Base-by-base conservation (phyloP, 306 rosid genomes). In the Prunus persica region DNA sequence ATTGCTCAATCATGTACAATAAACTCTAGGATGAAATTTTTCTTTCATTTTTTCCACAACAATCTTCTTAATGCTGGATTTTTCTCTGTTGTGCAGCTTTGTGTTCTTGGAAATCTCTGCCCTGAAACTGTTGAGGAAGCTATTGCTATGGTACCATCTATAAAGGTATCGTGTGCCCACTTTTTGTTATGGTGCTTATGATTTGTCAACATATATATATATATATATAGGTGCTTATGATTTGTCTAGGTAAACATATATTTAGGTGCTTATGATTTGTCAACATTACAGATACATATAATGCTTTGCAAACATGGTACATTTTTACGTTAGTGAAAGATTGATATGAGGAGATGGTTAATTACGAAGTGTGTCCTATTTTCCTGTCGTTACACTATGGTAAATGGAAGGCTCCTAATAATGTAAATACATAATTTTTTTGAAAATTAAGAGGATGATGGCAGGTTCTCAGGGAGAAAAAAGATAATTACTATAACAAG, bases 81-180 rank as follows among this genome's bases (percentile, higher is more conserved):
- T 11, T 47, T 75, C 65, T 66, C 58, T 71, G 24, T 69, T 67
- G 63, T 87, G 88, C 89, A 95, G 98, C 87, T 95, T 32, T 95
- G 97, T 82, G 98, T 95, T 72, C 98, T 95, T 73, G 98, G 98
- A 45, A 95, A 95, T 87, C 97, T 95, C 75, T 95, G 98, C 79
- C 98, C 98, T 8, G 98, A 95, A 87, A 95, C 98, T 67, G 98
- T 95, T 75, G 98, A 95, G 89, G 98, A 95, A 90, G 98, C 98
- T 65, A 95, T 86, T 81, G 97, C 98, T 61, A 92, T 95, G 96
- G 97, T 95, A 49, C 98, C 98, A 20, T 92, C 93, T 74, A 92
- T 94, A 78, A 94, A 89, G 96, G 98, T 94, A 25, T 16, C 41
- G n/a, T 30, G 51, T 12, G 25, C 11, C 24, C 16, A 46, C 41